phyloP scores from a whole-genome alignment of 495 filamentous ascomycete species.

The Aspergillus biplanus region DNA sequence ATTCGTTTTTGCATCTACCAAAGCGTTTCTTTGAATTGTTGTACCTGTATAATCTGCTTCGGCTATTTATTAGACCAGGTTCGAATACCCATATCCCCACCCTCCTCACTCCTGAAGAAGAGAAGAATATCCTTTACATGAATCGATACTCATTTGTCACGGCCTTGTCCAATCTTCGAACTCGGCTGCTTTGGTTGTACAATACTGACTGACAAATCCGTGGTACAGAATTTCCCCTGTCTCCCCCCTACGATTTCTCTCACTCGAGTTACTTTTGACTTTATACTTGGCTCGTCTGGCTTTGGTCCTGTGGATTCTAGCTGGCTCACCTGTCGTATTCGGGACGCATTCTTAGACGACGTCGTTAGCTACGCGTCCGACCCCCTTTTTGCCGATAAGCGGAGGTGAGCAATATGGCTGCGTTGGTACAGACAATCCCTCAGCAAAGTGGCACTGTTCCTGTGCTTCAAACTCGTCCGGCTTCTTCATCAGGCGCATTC shows the following conservation, averaged over 20 bases:
- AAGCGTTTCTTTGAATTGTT: conserved; percentile 33
- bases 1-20: conserved; percentile 38
- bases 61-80: conserved; percentile 46
- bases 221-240: conserved; percentile 29
- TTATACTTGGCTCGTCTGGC: conserved; percentile 15
- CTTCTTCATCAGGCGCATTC: conserved; percentile 64
- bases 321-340: conserved; percentile 29
- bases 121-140: conserved; percentile 29
- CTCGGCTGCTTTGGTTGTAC: conserved; percentile 25
- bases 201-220: conserved; percentile 29
- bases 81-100: conserved; percentile 17
- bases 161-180: conserved; percentile 23
- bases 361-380: conserved; percentile 28
- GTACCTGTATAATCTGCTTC: conserved; percentile 45
- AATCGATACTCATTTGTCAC: conserved; percentile 18
- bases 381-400: conserved; percentile 22
- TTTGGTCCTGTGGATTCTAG: conserved; percentile 16
- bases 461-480: conserved; percentile 80
- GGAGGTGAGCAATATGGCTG: conserved; percentile 70
- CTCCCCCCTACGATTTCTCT: conserved; percentile 25
- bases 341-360: conserved; percentile 26
- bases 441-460: conserved; percentile 78
- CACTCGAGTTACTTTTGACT: conserved; percentile 24
- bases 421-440: conserved; percentile 88
- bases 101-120: conserved; percentile 29